Conservation (phyloP, 2,329 filamentous ascomycete species). For the Neonectria coccinea region DNA sequence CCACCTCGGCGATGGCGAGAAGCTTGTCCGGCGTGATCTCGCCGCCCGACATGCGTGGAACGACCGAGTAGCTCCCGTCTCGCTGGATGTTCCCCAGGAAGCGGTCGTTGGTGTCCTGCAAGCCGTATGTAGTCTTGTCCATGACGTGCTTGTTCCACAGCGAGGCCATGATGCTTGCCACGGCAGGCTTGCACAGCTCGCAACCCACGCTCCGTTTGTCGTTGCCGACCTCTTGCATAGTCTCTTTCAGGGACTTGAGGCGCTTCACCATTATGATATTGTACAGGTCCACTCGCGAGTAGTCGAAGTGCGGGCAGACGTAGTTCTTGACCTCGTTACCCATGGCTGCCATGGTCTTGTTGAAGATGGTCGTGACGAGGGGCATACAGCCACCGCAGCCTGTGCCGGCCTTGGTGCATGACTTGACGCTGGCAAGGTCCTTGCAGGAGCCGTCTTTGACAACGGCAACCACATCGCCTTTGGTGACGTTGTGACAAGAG, state of each 20-base stretch:
- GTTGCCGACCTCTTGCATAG: slow-evolving; percentile 83
- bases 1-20: slow-evolving; percentile 84
- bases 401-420: slow-evolving; percentile 91
- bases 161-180: slow-evolving; percentile 83
- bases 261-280: slow-evolving; percentile 88
- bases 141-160: slow-evolving; percentile 88
- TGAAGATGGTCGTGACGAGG: slow-evolving; percentile 89
- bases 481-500: slow-evolving; percentile 92
- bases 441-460: slow-evolving; percentile 86
- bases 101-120: slow-evolving; percentile 92
- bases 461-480: slow-evolving; percentile 78
- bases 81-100: slow-evolving; percentile 92
- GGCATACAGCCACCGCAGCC: slow-evolving; percentile 93
- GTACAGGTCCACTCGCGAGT: slow-evolving; percentile 89
- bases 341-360: slow-evolving; percentile 86
- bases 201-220: slow-evolving; percentile 81
- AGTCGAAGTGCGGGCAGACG: slow-evolving; percentile 85
- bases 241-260: slow-evolving; percentile 75
- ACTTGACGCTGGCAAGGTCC: slow-evolving; percentile 84
- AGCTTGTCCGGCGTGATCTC: slow-evolving; percentile 91
- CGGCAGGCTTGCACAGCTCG: slow-evolving; percentile 85
- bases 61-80: slow-evolving; percentile 90
- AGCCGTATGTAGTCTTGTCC: slow-evolving; percentile 74
- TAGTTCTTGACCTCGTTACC: slow-evolving; percentile 90
- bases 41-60: slow-evolving; percentile 84